Evolutionary conservation across 306 rosid genomes (phyloP).

Genomic region (Psophocarpus tetragonolobus): DNA sequence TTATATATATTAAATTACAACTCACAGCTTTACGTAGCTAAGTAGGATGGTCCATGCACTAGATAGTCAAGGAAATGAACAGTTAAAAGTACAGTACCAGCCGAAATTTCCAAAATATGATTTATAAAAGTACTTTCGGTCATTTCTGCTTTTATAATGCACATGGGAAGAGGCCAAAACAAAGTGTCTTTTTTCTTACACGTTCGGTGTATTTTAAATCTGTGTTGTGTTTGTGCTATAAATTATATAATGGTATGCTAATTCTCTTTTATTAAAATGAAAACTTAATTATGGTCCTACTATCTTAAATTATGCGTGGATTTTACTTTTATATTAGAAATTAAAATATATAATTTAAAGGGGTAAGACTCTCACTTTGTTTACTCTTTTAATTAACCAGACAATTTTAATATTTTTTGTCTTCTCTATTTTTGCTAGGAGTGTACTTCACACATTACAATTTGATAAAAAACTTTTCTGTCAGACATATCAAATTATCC

Average conservation of each 20-base stretch:
- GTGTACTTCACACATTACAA: background rate
- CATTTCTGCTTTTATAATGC: conserved; percentile 37
- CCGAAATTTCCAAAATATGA: background rate
- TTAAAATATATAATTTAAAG: background rate
- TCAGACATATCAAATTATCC: background rate
- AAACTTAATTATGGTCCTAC: background rate
- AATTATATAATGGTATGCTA: background rate
- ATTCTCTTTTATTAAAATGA: background rate
- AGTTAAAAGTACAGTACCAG: background rate
- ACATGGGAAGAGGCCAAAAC: conserved; percentile 28
- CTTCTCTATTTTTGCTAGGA: background rate
- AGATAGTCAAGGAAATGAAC: background rate
- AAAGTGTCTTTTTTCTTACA: conserved; percentile 32
- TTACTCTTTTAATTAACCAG: background rate
- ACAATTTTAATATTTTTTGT: background rate
- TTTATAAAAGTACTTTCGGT: conserved; percentile 30
- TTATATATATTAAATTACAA: background rate
- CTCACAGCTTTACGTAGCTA: background rate
- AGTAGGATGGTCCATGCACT: conserved; percentile 27
- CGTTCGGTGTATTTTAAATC: conserved; percentile 2
- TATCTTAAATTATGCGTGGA: too few relatives aligned
- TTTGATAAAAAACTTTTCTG: background rate
- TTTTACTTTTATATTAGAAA: background rate
- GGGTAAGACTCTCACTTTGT: background rate
- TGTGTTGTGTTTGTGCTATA: background rate